Conservation (phyloP, 129 eudicot genomes). For the carrot (Daucus carota) region DNA sequence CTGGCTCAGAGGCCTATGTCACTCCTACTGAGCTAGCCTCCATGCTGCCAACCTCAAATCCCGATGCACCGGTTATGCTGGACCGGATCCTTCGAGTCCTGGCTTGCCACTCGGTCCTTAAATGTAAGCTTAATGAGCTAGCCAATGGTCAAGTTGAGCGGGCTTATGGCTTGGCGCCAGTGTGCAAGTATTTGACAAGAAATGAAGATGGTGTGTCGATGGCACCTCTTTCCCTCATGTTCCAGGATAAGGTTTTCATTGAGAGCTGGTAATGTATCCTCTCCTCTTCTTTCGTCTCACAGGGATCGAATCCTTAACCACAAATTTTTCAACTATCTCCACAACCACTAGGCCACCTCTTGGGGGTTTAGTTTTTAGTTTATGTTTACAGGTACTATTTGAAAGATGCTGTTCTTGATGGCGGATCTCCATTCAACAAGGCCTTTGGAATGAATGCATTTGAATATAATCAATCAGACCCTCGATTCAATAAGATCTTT, state of each 20-base stretch:
- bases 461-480: constrained; percentile 53
- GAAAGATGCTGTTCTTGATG: constrained; percentile 77
- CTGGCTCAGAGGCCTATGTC: constrained; percentile 15
- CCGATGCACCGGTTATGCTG: neutral
- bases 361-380: no score
- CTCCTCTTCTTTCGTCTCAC: no score
- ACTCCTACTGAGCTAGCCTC: neutral
- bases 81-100: neutral
- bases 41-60: neutral
- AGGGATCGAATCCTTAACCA: no score
- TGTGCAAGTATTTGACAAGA: neutral
- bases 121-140: neutral
- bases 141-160: neutral
- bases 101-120: neutral
- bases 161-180: neutral
- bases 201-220: neutral
- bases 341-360: no score
- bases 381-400: constrained; percentile 45
- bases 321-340: no score
- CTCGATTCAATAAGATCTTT: constrained; percentile 59
- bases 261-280: neutral
- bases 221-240: neutral
- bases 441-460: constrained; percentile 65
- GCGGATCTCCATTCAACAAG: constrained; percentile 75
- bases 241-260: neutral